Conservation (phyloP, 2,329 filamentous ascomycete species). For the Microcyclospora pomicola region DNA sequence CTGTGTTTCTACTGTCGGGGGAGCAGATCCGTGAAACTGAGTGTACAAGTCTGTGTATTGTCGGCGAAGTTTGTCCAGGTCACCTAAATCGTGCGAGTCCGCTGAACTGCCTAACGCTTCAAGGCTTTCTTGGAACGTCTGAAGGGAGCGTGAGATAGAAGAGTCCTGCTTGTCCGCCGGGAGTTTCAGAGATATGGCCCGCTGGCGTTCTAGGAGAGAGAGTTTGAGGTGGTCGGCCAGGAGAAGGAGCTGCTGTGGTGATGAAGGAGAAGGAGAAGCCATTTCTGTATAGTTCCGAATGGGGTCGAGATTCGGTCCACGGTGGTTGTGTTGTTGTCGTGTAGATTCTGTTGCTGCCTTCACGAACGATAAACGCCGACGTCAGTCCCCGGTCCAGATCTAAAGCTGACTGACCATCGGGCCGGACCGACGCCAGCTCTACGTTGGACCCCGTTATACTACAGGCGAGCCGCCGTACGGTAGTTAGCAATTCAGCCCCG, state of each 20-base stretch:
- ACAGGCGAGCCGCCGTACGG: too few species aligned
- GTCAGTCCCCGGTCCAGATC: too few species aligned
- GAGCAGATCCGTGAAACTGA: slow-evolving; percentile 59
- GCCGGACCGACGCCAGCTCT: too few species aligned
- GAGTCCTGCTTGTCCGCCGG: slow-evolving; percentile 71
- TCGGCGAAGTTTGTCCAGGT: slow-evolving; percentile 54
- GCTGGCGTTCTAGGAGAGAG: slow-evolving; percentile 80
- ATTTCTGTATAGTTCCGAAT: not conserved
- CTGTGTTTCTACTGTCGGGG: slow-evolving; percentile 38
- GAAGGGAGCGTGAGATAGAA: slow-evolving; percentile 76
- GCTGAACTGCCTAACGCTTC: slow-evolving; percentile 46
- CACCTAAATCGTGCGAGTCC: slow-evolving; percentile 27
- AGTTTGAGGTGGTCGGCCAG: slow-evolving; percentile 95
- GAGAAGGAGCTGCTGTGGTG: slow-evolving; percentile 64
- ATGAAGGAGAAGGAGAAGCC: slow-evolving; percentile 22
- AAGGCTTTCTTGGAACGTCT: slow-evolving; percentile 72
- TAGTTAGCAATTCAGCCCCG: too few species aligned
- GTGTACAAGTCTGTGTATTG: slow-evolving; percentile 65
- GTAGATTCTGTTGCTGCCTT: too few species aligned
- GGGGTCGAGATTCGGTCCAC: too few species aligned
- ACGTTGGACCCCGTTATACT: too few species aligned
- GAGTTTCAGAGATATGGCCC: slow-evolving; percentile 67
- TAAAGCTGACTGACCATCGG: too few species aligned
- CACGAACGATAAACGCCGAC: too few species aligned
- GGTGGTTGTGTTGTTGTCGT: too few species aligned